phyloP scores from a whole-genome alignment of 73 alveolate genomes.

The Strombidium stylifer region DNA sequence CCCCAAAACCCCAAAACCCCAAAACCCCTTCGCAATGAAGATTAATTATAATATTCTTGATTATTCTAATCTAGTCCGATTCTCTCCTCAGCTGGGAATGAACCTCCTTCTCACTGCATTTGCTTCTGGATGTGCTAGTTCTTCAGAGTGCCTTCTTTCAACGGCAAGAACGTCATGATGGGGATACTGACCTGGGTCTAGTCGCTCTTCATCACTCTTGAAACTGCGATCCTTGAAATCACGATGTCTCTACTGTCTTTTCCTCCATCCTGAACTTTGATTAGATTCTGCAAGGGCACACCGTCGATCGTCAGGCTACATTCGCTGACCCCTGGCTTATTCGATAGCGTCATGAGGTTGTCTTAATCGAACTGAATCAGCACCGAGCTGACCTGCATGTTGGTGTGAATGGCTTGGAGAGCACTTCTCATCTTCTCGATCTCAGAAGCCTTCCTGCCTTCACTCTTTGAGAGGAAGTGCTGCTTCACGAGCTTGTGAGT shows the following conservation, averaged over 20 bases:
- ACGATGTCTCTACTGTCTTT: neutral
- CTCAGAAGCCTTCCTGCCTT: neutral
- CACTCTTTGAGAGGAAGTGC: constrained; percentile 4
- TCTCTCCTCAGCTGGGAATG: too few relatives aligned
- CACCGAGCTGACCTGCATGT: constrained; percentile 9
- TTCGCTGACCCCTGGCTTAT: neutral
- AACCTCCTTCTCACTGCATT: neutral
- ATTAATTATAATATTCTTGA: too few relatives aligned
- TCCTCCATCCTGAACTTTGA: neutral
- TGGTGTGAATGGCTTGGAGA: constrained; percentile 28
- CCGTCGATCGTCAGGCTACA: neutral
- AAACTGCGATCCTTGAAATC: neutral
- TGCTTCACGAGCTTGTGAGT: constrained; percentile 8
- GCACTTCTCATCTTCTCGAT: constrained; percentile 17
- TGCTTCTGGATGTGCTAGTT: neutral
- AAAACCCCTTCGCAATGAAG: too few relatives aligned
- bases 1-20: too few relatives aligned
- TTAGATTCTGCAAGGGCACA: neutral
- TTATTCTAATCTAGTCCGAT: too few relatives aligned
- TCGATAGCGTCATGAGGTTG: neutral
- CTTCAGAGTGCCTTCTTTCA: constrained; percentile 7
- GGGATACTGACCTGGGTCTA: constrained; percentile 20
- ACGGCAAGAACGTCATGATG: constrained; percentile 10
- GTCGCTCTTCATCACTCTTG: constrained; percentile 2
- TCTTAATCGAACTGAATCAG: too few relatives aligned